Conservation (phyloP, 2,329 filamentous ascomycete species). For the Penicillium expansum region DNA sequence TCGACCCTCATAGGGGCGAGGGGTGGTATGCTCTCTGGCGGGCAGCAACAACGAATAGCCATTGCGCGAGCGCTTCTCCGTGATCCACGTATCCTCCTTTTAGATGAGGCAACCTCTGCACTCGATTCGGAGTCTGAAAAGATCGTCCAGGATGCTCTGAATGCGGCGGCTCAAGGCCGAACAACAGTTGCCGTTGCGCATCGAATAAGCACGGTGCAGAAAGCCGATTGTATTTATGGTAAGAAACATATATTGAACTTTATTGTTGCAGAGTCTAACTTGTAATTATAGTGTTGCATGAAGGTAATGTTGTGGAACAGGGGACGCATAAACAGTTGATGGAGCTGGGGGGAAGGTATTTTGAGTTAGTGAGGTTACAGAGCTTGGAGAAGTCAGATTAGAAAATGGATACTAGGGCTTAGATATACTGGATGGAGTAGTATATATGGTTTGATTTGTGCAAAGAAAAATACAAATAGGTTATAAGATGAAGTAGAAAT, state of each 20-base stretch:
- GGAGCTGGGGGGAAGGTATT: neutral
- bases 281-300: constrained; percentile 58
- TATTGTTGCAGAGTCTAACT: neutral
- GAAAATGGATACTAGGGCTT: no score
- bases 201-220: constrained; percentile 58
- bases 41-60: constrained; percentile 90
- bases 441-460: no score
- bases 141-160: neutral
- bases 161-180: neutral
- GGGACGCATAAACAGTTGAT: neutral
- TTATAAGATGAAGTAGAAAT: no score
- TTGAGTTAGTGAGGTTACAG: neutral
- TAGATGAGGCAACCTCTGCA: constrained; percentile 69
- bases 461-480: no score
- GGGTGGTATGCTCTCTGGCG: constrained; percentile 78
- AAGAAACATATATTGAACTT: neutral
- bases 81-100: constrained; percentile 77
- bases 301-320: neutral
- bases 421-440: no score
- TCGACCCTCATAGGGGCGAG: constrained; percentile 82
- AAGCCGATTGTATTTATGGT: neutral
- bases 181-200: constrained; percentile 67
- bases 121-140: neutral
- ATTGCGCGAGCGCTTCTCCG: constrained; percentile 88
- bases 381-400: neutral